A percentile compares a stretch with the other conserved stretches of the same genome.
These are phyloP conservation scores for Raffaelea arxii DNA, from an alignment of 2,329 filamentous ascomycete genomes.

Conservation along the genomic window DNA sequence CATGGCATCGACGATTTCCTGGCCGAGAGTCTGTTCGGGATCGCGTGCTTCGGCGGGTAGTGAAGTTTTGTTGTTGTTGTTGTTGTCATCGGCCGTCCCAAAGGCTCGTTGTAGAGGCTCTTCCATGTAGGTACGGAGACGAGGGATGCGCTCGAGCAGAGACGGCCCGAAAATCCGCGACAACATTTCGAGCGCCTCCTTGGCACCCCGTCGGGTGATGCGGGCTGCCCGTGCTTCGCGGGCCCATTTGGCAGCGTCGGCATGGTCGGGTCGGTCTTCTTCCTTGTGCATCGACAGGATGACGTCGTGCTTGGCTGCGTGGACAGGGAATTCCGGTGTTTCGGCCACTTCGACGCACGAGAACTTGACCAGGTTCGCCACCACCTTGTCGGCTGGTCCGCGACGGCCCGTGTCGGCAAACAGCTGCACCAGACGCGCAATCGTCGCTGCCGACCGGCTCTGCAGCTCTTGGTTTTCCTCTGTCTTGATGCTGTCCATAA, in stretches of 20 bases:
- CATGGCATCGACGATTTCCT: constrained; percentile 88
- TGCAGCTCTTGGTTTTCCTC: constrained; percentile 90
- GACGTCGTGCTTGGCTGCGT: constrained; percentile 65
- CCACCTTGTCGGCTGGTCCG: constrained; percentile 88
- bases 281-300: constrained; percentile 95
- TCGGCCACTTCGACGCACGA: constrained; percentile 96
- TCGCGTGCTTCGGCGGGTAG: constrained; percentile 66
- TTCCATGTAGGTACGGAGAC: constrained; percentile 72
- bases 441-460: constrained; percentile 72
- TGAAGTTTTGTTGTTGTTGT: too few relatives aligned
- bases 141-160: constrained; percentile 76
- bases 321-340: constrained; percentile 86
- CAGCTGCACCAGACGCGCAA: constrained; percentile 75
- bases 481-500: constrained; percentile 97
- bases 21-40: constrained; percentile 66
- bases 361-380: constrained; percentile 92
- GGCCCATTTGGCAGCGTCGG: constrained; percentile 83
- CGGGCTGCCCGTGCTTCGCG: constrained; percentile 80
- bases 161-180: constrained; percentile 67
- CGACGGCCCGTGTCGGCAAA: constrained; percentile 73
- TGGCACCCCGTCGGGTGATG: constrained; percentile 85
- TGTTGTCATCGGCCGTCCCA: constrained; percentile 48
- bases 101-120: constrained; percentile 69
- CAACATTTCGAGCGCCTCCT: constrained; percentile 85
- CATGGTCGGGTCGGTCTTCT: constrained; percentile 87